Evolutionary conservation across 2,329 filamentous ascomycete species (phyloP).

Genomic region (Cadophora sp.): DNA sequence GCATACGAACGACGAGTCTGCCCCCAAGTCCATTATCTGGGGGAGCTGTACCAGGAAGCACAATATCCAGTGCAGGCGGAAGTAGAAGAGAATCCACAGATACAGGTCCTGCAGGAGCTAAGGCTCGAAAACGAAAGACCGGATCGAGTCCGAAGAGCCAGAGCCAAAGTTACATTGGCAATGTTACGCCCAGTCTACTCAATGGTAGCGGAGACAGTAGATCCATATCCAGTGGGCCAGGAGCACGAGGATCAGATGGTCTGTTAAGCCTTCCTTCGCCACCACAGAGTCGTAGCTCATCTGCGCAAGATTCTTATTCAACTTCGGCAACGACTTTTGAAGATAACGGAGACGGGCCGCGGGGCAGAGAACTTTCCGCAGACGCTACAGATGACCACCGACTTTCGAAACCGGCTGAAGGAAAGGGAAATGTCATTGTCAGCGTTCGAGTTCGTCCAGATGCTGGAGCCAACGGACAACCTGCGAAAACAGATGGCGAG

Average conservation of each 20-base stretch:
- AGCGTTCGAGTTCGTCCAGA: constrained; percentile 94
- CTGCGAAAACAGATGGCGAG: constrained; percentile 72
- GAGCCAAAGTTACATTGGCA: constrained; percentile 45
- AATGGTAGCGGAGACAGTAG: constrained; percentile 82
- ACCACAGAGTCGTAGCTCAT: constrained; percentile 88
- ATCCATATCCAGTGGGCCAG: constrained; percentile 67
- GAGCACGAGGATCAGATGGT: constrained; percentile 73
- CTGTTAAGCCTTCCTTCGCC: constrained; percentile 81
- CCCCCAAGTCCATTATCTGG: constrained; percentile 66
- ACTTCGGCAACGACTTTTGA: constrained; percentile 91
- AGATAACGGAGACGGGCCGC: constrained; percentile 67
- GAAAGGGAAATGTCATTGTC: constrained; percentile 93
- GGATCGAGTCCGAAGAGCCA: constrained; percentile 44
- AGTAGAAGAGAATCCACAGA: constrained; percentile 38
- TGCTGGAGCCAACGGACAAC: constrained; percentile 65
- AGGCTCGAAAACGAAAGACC: constrained; percentile 41
- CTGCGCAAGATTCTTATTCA: constrained; percentile 89
- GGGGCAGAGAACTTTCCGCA: constrained; percentile 39
- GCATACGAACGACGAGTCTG: constrained; percentile 62
- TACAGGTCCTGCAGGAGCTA: constrained; percentile 33
- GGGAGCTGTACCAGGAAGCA: constrained; percentile 44
- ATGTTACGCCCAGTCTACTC: constrained; percentile 72
- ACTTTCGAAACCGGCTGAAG: constrained; percentile 63
- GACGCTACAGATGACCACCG: constrained; percentile 45
- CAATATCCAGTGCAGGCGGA: constrained; percentile 19